Conservation (phyloP, 2,329 filamentous ascomycete species). For the Exophiala spinifera region DNA sequence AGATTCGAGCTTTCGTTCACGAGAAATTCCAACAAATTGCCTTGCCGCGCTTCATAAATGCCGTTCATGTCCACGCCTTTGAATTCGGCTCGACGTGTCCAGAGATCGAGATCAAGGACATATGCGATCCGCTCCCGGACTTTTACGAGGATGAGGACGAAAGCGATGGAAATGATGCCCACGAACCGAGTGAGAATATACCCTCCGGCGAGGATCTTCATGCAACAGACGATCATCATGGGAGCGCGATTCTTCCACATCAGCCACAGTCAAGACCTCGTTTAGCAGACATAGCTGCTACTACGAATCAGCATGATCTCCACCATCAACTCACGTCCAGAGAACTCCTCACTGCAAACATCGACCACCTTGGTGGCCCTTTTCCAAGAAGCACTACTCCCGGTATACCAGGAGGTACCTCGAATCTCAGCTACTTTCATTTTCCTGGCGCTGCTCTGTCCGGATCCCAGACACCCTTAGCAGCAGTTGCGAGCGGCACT, state of each 20-base stretch:
- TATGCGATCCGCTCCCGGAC: constrained; percentile 90
- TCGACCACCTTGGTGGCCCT: constrained; percentile 40
- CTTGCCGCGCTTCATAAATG: constrained; percentile 93
- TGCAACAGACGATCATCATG: background rate
- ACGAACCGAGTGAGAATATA: background rate
- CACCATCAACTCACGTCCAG: constrained; percentile 29
- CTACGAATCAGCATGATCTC: constrained; percentile 34
- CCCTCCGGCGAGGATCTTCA: background rate
- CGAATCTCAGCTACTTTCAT: constrained; percentile 49
- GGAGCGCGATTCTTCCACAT: background rate
- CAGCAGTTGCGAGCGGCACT: constrained; percentile 44
- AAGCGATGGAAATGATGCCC: constrained; percentile 46
- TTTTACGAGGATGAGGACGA: constrained; percentile 81
- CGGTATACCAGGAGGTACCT: constrained; percentile 48
- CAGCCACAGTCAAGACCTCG: constrained; percentile 28
- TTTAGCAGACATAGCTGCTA: constrained; percentile 34
- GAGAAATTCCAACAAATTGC: constrained; percentile 90
- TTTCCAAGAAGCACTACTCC: constrained; percentile 46
- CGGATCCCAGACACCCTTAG: constrained; percentile 48
- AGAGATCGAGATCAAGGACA: constrained; percentile 88
- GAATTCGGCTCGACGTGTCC: constrained; percentile 83
- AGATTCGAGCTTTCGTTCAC: constrained; percentile 90
- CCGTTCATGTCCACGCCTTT: constrained; percentile 90
- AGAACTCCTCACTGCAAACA: constrained; percentile 27
- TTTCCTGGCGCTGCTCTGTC: constrained; percentile 48